Evolutionary conservation across 768 basidiomycete genomes (phyloP).

Genomic region (Leccinum disarticulatum): DNA sequence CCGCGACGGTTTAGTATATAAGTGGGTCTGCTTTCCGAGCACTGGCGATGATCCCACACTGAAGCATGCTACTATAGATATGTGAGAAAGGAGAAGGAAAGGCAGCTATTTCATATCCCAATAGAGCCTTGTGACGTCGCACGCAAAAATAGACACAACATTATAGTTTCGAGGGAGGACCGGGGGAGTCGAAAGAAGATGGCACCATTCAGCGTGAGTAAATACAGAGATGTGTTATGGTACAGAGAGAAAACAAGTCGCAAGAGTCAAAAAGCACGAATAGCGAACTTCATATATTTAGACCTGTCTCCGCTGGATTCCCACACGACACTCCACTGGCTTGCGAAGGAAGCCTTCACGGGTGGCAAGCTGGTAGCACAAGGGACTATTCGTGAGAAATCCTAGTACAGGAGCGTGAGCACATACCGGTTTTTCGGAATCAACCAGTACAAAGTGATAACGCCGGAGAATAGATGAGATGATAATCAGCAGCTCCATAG

Average conservation of each 20-base stretch:
- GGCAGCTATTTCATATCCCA: neutral
- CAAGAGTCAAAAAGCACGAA: neutral
- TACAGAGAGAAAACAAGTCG: constrained; percentile 5
- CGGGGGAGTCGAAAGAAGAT: neutral
- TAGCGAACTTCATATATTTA: constrained; percentile 1
- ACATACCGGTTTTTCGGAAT: constrained; percentile 56
- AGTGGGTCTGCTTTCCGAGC: neutral
- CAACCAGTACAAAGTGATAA: constrained; percentile 70
- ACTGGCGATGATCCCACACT: constrained; percentile 4
- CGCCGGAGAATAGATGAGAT: constrained; percentile 76
- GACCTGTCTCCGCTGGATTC: constrained; percentile 61
- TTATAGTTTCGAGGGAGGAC: neutral
- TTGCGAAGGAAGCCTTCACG: constrained; percentile 88
- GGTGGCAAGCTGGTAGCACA: constrained; percentile 54
- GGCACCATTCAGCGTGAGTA: neutral
- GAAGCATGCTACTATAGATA: constrained; percentile 4
- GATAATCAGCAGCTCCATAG: constrained; percentile 77
- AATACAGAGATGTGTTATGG: neutral
- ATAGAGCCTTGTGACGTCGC: neutral
- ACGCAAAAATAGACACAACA: constrained; percentile 19
- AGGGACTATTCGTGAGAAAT: constrained; percentile 9
- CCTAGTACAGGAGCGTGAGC: neutral
- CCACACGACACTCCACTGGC: constrained; percentile 70
- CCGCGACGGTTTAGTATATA: constrained; percentile 15
- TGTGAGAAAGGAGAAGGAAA: constrained; percentile 9